phyloP scores from a whole-genome alignment of 495 filamentous ascomycete genomes.

The Lichenothelia convexa region DNA sequence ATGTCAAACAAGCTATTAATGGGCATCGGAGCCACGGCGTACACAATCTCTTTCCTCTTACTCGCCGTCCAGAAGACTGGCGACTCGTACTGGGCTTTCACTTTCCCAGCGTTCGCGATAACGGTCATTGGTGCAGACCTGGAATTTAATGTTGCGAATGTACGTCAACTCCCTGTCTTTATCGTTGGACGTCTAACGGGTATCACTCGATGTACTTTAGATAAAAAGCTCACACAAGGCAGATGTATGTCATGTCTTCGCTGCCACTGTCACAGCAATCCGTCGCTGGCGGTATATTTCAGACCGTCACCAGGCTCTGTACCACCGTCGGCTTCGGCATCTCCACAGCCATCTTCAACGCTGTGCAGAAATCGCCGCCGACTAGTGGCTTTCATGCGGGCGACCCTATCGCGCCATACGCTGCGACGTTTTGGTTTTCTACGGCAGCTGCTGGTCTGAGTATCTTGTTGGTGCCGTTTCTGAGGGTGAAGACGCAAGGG shows the following conservation, averaged over 20 bases:
- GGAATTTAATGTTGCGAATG: slow-evolving; percentile 44
- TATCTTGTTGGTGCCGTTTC: slow-evolving; percentile 14
- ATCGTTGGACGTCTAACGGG: no score
- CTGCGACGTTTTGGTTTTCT: slow-evolving; percentile 17
- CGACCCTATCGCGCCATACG: slow-evolving; percentile 14
- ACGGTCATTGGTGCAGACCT: slow-evolving; percentile 23
- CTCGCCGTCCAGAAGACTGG: slow-evolving; percentile 14
- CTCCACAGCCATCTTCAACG: slow-evolving; percentile 20
- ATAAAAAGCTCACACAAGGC: neutral
- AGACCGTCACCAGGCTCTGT: slow-evolving; percentile 21
- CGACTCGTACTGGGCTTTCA: slow-evolving; percentile 22
- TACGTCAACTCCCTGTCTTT: slow-evolving; percentile 14
- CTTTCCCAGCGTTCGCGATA: slow-evolving; percentile 18
- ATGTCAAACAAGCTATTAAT: slow-evolving; percentile 24
- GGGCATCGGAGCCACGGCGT: slow-evolving; percentile 16
- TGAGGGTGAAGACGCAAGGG: slow-evolving; percentile 21
- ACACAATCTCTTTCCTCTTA: slow-evolving; percentile 18
- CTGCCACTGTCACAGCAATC: slow-evolving; percentile 19
- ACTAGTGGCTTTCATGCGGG: slow-evolving; percentile 13
- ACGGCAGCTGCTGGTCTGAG: slow-evolving; percentile 6
- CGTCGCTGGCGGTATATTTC: slow-evolving; percentile 23
- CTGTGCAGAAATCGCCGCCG: slow-evolving; percentile 11
- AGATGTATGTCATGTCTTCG: slow-evolving; percentile 26
- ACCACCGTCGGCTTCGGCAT: slow-evolving; percentile 20
- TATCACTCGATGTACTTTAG: no score